Percentiles rank a stretch among this genome's conserved stretches.
Conservation (phyloP, 495 filamentous ascomycete species). For the Penicillium crystallinum region DNA sequence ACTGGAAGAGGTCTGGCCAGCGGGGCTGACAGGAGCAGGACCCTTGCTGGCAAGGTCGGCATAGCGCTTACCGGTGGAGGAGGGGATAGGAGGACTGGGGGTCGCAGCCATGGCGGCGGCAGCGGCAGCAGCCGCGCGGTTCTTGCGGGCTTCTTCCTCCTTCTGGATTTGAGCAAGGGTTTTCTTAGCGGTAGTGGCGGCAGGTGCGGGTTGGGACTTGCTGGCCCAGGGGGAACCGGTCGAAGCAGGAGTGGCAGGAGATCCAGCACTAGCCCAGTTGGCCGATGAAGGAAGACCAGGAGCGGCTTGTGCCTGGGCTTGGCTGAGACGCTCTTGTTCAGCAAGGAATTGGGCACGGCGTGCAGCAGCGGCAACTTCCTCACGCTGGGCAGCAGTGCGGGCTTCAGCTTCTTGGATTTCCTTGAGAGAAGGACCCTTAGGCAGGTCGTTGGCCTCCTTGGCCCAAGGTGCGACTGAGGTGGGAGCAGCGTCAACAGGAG, state of each 20-base stretch:
- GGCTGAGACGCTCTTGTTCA: slow-evolving; percentile 76
- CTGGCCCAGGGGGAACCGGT: slow-evolving; percentile 60
- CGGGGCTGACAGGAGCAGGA: slow-evolving; percentile 31
- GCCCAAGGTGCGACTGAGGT: slow-evolving; percentile 91
- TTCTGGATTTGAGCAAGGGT: slow-evolving; percentile 94
- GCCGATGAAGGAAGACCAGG: slow-evolving; percentile 82
- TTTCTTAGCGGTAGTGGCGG: slow-evolving; percentile 62
- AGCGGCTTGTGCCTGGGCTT: slow-evolving; percentile 50
- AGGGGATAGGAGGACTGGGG: slow-evolving; percentile 42
- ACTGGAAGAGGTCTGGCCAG: slow-evolving; percentile 38
- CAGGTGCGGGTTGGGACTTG: slow-evolving; percentile 46
- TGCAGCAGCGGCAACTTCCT: slow-evolving; percentile 75
- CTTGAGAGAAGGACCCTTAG: slow-evolving; percentile 88
- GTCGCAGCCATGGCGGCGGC: slow-evolving; percentile 47
- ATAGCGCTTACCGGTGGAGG: slow-evolving; percentile 75
- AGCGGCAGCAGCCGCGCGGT: slow-evolving; percentile 53
- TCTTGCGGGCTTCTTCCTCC: slow-evolving; percentile 90
- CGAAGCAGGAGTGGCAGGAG: slow-evolving; percentile 53
- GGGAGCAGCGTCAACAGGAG: slow-evolving; percentile 55
- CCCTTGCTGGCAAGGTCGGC: slow-evolving; percentile 89
- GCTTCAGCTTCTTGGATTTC: slow-evolving; percentile 97
- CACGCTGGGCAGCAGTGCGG: slow-evolving; percentile 83
- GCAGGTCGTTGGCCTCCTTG: slow-evolving; percentile 68
- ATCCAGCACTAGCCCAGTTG: slow-evolving; percentile 79
- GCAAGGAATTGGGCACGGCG: slow-evolving; percentile 63